These are phyloP conservation scores for Lentinula sp. DNA, from an alignment of 768 basidiomycete genomes.

Conservation along the genomic window DNA sequence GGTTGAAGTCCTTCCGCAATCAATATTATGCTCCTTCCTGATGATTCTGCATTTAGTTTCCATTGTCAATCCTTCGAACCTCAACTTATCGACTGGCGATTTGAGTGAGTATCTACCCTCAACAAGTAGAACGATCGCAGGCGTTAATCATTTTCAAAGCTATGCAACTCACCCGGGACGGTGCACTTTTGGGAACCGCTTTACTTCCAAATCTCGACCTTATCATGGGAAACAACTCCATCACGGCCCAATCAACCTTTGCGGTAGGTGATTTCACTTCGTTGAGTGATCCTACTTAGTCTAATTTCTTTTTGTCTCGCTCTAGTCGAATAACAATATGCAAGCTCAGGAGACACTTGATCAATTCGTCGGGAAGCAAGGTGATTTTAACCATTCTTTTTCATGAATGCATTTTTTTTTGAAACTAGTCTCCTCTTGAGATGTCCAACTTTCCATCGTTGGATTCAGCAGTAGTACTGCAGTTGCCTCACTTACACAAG, in stretches of 20 bases:
- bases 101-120: constrained; percentile 39
- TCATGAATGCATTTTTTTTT: neutral
- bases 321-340: constrained; percentile 53
- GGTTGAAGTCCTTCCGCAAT: constrained; percentile 26
- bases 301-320: neutral
- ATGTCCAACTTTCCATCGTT: constrained; percentile 48
- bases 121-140: neutral
- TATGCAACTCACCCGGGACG: constrained; percentile 49
- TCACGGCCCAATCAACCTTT: constrained; percentile 45
- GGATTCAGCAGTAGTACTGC: constrained; percentile 58
- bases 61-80: constrained; percentile 64
- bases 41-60: constrained; percentile 29
- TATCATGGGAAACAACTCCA: constrained; percentile 52
- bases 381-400: constrained; percentile 20
- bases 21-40: neutral
- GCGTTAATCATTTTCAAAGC: constrained; percentile 23
- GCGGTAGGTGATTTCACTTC: constrained; percentile 23
- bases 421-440: constrained; percentile 19
- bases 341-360: constrained; percentile 58
- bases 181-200: constrained; percentile 50
- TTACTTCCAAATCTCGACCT: constrained; percentile 56
- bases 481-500: constrained; percentile 49
- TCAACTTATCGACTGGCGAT: constrained; percentile 57
- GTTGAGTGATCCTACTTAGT: neutral
- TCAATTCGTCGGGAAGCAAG: constrained; percentile 59